Conservation (phyloP, 352 stramenopile genomes). For the Globisporangium barbulae region DNA sequence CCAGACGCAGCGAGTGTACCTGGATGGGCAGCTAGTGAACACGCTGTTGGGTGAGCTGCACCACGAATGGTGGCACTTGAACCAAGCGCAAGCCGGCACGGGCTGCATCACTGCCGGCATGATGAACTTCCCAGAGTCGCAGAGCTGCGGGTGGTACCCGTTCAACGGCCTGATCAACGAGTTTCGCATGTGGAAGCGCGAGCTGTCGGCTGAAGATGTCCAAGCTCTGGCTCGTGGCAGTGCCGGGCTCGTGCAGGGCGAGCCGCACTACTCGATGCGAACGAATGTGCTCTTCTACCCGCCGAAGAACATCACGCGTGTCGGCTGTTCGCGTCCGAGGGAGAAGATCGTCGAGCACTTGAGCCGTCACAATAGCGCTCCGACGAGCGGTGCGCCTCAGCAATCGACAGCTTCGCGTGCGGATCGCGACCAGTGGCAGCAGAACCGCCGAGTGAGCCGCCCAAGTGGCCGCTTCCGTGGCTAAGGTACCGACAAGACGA, state of each 20-base stretch:
- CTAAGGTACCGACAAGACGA: not conserved
- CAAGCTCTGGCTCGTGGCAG: not conserved
- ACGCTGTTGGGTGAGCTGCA: constrained; percentile 18
- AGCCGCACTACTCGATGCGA: not conserved
- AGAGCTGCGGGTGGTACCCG: constrained; percentile 38
- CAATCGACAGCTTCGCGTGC: not conserved
- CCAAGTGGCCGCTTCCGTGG: not conserved
- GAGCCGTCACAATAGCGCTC: not conserved
- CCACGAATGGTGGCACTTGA: constrained; percentile 33
- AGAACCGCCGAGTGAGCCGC: not conserved
- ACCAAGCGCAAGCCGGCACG: constrained; percentile 38
- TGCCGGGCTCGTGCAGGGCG: not conserved
- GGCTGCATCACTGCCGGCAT: constrained; percentile 29
- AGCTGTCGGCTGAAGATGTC: not conserved
- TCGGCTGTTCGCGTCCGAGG: not conserved
- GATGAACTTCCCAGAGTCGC: constrained; percentile 21
- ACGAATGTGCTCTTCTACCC: not conserved
- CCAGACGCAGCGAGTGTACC: constrained; percentile 31
- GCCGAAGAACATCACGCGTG: not conserved
- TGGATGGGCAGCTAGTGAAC: constrained; percentile 30
- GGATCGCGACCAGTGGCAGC: not conserved
- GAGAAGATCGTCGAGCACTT: not conserved
- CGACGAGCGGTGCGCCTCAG: not conserved
- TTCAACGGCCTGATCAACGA: constrained; percentile 43
- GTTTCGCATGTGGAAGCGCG: constrained; percentile 20